A percentile compares a stretch with the other conserved stretches of the same genome.
phyloP scores from a whole-genome alignment of 2,329 filamentous ascomycete species.

The Penicillium hesseltinei region DNA sequence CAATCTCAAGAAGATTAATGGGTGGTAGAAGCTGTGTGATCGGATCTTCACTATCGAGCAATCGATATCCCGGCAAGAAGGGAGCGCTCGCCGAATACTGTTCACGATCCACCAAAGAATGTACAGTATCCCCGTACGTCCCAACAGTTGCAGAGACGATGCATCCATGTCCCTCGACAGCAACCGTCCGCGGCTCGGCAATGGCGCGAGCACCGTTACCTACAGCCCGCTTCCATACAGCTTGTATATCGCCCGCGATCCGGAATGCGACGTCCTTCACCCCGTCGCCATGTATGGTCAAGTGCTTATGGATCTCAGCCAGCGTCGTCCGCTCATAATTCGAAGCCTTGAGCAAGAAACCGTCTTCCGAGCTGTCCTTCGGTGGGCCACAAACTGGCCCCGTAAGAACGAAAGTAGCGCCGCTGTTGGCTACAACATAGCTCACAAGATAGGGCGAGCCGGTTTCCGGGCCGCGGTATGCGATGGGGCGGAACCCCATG shows the following conservation, averaged over 20 bases:
- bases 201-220: slow-evolving; percentile 65
- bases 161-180: slow-evolving; percentile 53
- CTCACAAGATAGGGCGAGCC: slow-evolving; percentile 75
- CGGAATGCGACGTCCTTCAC: slow-evolving; percentile 92
- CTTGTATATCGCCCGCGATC: slow-evolving; percentile 70
- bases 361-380: slow-evolving; percentile 54
- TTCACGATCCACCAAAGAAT: slow-evolving; percentile 73
- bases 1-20: slow-evolving; percentile 71
- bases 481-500: slow-evolving; percentile 76
- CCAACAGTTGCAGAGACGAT: slow-evolving; percentile 71
- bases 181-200: slow-evolving; percentile 54
- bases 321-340: slow-evolving; percentile 62
- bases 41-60: slow-evolving; percentile 47
- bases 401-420: slow-evolving; percentile 78
- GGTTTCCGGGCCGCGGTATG: slow-evolving; percentile 82
- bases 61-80: slow-evolving; percentile 75
- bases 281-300: slow-evolving; percentile 80
- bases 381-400: slow-evolving; percentile 66
- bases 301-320: slow-evolving; percentile 71
- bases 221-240: slow-evolving; percentile 70
- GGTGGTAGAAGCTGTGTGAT: slow-evolving; percentile 53
- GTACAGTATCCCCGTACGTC: slow-evolving; percentile 87
- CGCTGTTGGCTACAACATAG: slow-evolving; percentile 74
- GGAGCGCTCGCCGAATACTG: slow-evolving; percentile 59
- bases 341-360: slow-evolving; percentile 43